Base-by-base conservation (phyloP, 345 rosid species). In the Citrus australasica region DNA sequence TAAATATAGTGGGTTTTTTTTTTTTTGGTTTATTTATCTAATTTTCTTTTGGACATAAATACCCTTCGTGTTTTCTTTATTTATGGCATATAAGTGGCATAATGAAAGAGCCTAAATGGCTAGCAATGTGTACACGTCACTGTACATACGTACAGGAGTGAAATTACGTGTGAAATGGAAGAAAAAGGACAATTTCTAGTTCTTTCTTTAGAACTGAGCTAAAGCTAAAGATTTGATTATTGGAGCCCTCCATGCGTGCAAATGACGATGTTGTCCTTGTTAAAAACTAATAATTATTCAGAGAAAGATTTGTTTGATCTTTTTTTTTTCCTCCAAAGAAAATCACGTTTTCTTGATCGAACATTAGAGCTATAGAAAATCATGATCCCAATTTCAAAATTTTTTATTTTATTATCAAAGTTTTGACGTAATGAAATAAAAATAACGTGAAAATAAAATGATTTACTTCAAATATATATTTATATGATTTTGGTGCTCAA, bases 61-160 rank as follows among this genome's bases (percentile, higher is more conserved):
- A 63, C 70, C 84, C 82, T 62, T 56, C 6, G 2, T 6, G 7
- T 30, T 28, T 58, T 56, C 7, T 7, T 2, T 46, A 46, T 2
- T 72, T 38, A 78, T 73, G 66, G 58, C 82, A 60, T 33, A 25
- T 27, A 25, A 53, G 37, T 38, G 55, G 66, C 79, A 63, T 30
- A 7, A 16, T 5, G 75, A 9, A 7, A 33, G 1, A 48, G 10
- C 46, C 8, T 46, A 4, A 55, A 67, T 33, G 73, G 25, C 51
- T 48, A 56, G 37, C 24, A 48, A 60, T 11, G 24, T 42, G 21
- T 16, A 11, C 17, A 46, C 56, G 37, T 27, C 77, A 48, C 38
- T 7, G 30, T 28, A 21, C 27, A 27, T 63, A 27, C 38, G 74
- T 27, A 28, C 7, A 16, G n/a, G 6, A 7, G 19, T 69, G 37